Conservation (phyloP, 2,329 filamentous ascomycete genomes). For the Lasiodiplodia hormozganensis region DNA sequence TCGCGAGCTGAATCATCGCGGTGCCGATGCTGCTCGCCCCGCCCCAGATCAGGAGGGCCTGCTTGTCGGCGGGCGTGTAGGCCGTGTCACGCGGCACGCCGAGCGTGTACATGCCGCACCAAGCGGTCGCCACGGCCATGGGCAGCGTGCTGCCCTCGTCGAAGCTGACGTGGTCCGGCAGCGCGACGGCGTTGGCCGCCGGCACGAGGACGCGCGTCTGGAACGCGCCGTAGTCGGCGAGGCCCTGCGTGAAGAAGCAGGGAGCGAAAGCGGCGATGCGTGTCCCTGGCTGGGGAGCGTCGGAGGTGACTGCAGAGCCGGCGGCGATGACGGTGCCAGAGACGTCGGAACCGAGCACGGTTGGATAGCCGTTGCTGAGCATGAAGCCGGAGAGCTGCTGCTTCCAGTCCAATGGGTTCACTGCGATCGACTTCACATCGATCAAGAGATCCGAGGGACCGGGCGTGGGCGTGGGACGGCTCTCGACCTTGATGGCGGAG, state of each 20-base stretch:
- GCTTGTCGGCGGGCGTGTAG: constrained; percentile 45
- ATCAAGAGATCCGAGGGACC: constrained; percentile 57
- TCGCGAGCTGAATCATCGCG: constrained; percentile 28
- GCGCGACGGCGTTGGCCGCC: constrained; percentile 31
- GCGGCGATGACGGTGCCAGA: constrained; percentile 52
- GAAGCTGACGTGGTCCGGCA: constrained; percentile 37
- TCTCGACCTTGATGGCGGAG: constrained; percentile 45
- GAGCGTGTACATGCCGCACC: constrained; percentile 59
- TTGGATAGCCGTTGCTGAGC: constrained; percentile 48
- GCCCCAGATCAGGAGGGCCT: constrained; percentile 32
- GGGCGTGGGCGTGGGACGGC: constrained; percentile 53
- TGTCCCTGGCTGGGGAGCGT: constrained; percentile 34
- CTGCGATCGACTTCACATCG: constrained; percentile 55
- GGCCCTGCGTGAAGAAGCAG: constrained; percentile 62
- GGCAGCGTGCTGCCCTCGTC: constrained; percentile 62
- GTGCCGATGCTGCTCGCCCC: constrained; percentile 31
- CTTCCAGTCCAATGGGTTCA: constrained; percentile 56
- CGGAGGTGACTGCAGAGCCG: constrained; percentile 48
- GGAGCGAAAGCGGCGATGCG: constrained; percentile 36
- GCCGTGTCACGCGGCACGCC: constrained; percentile 51
- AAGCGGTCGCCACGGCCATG: constrained; percentile 64
- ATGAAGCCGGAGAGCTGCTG: constrained; percentile 54
- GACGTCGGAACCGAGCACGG: constrained; percentile 53
- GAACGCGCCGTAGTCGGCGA: constrained; percentile 55
- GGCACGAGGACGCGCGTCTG: constrained; percentile 57